Evolutionary conservation across 768 basidiomycete genomes (phyloP), one percentile per base, ranked within the genome.

Genomic region (Psilocybe sp.): DNA sequence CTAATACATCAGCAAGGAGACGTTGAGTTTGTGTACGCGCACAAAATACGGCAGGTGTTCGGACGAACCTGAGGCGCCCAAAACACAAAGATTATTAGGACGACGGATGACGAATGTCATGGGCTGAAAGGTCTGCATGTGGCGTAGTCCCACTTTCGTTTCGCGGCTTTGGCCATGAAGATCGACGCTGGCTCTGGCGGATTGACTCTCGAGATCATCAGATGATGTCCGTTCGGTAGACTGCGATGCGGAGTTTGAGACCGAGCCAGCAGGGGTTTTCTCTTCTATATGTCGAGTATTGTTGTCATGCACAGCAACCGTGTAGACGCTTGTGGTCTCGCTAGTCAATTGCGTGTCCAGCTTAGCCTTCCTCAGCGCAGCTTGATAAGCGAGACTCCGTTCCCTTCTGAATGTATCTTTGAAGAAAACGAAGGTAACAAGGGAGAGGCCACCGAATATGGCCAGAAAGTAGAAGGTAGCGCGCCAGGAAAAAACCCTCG

Each of bases 371-470:
- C 35, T 34, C 19, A 53, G 40, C 28, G 52, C 52, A 5, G 48
- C 35, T 60, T 88, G 86, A 64, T 93, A 94, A 4, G 83, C 77
- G 28, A 86, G 68, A 47, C 90, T 92, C 37, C 92, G 82, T 58
- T 92, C 87, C 46, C 76, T 71, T 14, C 91, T 80, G 69, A 87
- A 93, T 1, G 89, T 89, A 59, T 93, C 91, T 50, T 78, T 80
- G 68, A 92, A 88, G 59, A 84, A 66, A 19, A 83, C 64, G 63
- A 89, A 87, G 19, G 73, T 68, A 40, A 79, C 37, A 43, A 80
- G 69, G 44, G 77, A 75, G 31, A 75, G 19, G 5, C 79, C 80
- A 6, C 77, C 78, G 48, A 85, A 73, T 20, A 82, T 83, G 1
- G 78, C 72, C 28, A 92, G 76, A 62, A 92, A 89, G 77, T 87